phyloP scores from a whole-genome alignment of 1,284 basidiomycete genomes.

The Boletus semigastroideus region DNA sequence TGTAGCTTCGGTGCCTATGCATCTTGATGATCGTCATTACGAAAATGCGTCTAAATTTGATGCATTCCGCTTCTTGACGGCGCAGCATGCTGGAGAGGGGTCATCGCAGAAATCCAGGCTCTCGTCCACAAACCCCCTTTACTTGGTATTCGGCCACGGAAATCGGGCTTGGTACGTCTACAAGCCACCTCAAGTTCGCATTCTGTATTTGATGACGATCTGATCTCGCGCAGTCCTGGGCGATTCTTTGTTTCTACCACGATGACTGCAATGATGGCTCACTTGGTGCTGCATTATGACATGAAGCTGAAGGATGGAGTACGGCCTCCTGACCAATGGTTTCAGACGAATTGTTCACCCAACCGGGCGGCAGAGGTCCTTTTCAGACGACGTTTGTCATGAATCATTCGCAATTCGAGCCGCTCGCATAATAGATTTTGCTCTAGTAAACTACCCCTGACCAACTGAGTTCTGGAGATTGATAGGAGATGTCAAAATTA shows the following conservation, averaged over 20 bases:
- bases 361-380: constrained; percentile 32
- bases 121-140: constrained; percentile 34
- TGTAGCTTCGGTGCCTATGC: constrained; percentile 34
- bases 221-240: constrained; percentile 32
- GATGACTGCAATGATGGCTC: constrained; percentile 38
- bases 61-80: constrained; percentile 38
- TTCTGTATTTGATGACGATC: constrained; percentile 4
- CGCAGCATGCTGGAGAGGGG: constrained; percentile 19
- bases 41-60: constrained; percentile 35
- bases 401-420: constrained; percentile 6
- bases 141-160: constrained; percentile 44
- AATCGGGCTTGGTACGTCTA: constrained; percentile 42
- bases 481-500: constrained; percentile 13
- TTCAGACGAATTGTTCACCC: constrained; percentile 35
- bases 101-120: constrained; percentile 23
- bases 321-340: constrained; percentile 39
- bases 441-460: too few relatives aligned
- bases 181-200: neutral
- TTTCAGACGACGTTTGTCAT: constrained; percentile 30
- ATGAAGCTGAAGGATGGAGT: constrained; percentile 36
- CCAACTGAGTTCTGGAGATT: too few relatives aligned
- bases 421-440: constrained; percentile 12
- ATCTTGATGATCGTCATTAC: constrained; percentile 37
- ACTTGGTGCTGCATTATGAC: constrained; percentile 39
- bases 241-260: constrained; percentile 39